A percentile compares a stretch with the other conserved stretches of the same genome.
Conservation (phyloP, 2,329 filamentous ascomycete genomes). For the Botrytis fragariae region DNA sequence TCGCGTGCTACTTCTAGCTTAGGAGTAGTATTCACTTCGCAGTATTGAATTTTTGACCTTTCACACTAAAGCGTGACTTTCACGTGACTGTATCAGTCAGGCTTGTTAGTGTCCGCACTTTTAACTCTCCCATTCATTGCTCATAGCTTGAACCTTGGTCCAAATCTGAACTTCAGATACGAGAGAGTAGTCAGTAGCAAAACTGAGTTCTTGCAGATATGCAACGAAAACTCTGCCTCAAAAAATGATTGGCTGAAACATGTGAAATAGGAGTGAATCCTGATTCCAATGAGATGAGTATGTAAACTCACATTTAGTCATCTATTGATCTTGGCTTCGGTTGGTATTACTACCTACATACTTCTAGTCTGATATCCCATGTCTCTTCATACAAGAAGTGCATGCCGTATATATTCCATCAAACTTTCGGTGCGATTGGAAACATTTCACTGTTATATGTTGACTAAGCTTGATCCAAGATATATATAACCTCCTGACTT, state of each 20-base stretch:
- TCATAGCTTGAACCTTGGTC: background rate
- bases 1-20: background rate
- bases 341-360: too few relatives aligned
- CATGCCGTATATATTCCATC: background rate
- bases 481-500: background rate
- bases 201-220: background rate
- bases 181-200: background rate
- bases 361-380: background rate
- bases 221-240: background rate
- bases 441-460: background rate
- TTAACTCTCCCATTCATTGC: background rate
- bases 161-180: background rate
- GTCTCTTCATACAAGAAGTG: background rate
- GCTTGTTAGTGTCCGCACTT: background rate
- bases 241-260: background rate
- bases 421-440: background rate
- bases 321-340: background rate
- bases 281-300: background rate
- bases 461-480: background rate
- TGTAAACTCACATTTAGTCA: background rate
- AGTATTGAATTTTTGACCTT: background rate
- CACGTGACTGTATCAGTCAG: background rate
- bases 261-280: background rate
- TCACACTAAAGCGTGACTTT: background rate
- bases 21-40: background rate